Evolutionary conservation across 2,329 filamentous ascomycete species (phyloP).

Genomic region (Fusarium sarcochroum): DNA sequence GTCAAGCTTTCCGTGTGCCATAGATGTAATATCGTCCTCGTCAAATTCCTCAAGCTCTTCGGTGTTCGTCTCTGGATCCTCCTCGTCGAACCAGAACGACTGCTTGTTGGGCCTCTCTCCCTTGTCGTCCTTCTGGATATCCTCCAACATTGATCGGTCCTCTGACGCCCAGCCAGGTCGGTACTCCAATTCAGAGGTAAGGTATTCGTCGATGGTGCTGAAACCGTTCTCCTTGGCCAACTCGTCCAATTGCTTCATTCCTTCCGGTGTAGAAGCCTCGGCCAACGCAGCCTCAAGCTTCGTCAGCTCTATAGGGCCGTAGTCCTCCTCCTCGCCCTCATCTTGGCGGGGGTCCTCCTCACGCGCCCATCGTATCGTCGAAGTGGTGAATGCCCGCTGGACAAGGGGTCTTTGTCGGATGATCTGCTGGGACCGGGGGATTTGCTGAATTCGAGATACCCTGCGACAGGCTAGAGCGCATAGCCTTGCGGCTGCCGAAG

Average conservation of each 20-base stretch:
- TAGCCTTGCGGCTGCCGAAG: conserved; percentile 56
- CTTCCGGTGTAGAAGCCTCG: conserved; percentile 52
- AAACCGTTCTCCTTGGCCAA: conserved; percentile 55
- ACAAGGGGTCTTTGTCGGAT: conserved; percentile 38
- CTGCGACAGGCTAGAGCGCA: conserved; percentile 54
- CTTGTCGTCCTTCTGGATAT: conserved; percentile 50
- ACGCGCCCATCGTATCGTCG: conserved; percentile 49
- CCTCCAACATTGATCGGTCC: conserved; percentile 52
- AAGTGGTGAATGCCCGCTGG: conserved; percentile 52
- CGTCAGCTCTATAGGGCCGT: conserved; percentile 49
- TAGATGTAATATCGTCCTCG: conserved; percentile 85
- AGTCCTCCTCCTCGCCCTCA: conserved; percentile 47
- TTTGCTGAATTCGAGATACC: conserved; percentile 43
- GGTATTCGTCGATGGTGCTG: conserved; percentile 52
- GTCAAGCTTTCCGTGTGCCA: conserved; percentile 89
- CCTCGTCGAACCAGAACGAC: conserved; percentile 65
- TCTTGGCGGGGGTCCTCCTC: conserved; percentile 37
- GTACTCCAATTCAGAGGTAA: conserved; percentile 48
- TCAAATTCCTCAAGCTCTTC: conserved; percentile 75
- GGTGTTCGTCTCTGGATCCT: conserved; percentile 62
- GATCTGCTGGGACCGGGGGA: conserved; percentile 46
- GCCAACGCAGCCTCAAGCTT: conserved; percentile 50
- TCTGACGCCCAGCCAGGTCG: conserved; percentile 51
- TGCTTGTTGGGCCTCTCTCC: conserved; percentile 54
- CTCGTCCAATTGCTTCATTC: conserved; percentile 53